phyloP scores from a whole-genome alignment of 1,284 basidiomycete species.

The Papiliotrema laurentii region DNA sequence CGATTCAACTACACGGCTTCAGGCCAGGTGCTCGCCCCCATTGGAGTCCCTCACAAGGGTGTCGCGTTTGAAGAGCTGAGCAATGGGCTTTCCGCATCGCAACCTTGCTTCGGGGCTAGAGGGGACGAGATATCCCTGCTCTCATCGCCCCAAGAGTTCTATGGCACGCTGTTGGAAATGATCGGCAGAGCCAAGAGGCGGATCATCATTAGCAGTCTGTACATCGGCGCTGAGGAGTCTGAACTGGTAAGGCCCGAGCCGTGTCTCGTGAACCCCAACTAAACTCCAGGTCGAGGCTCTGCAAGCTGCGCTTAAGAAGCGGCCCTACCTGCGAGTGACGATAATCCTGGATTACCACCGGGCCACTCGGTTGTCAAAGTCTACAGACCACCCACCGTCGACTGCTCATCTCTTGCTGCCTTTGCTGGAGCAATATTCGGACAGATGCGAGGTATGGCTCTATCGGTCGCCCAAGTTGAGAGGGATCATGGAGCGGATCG shows the following conservation, averaged over 20 bases:
- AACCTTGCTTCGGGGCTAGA: constrained; percentile 49
- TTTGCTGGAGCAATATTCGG: constrained; percentile 65
- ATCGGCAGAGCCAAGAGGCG: constrained; percentile 65
- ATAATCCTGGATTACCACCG: constrained; percentile 85
- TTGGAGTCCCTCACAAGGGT: constrained; percentile 17
- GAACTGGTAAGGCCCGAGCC: constrained; percentile 56
- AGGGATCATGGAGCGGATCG: constrained; percentile 65
- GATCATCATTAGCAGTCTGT: constrained; percentile 81
- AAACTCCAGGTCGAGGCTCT: constrained; percentile 62
- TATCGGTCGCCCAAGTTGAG: constrained; percentile 82
- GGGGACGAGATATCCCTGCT: constrained; percentile 48
- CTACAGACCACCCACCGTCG: constrained; percentile 46
- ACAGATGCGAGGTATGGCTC: constrained; percentile 69
- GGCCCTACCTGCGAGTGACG: constrained; percentile 62
- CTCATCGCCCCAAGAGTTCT: constrained; percentile 48
- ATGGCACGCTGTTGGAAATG: constrained; percentile 54
- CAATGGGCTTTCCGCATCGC: constrained; percentile 20
- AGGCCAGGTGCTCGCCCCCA: too few species aligned
- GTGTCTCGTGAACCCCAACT: too few species aligned
- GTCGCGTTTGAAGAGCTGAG: constrained; percentile 30
- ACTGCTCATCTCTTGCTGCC: constrained; percentile 71
- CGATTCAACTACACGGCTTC: not conserved
- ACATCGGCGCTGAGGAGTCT: constrained; percentile 67
- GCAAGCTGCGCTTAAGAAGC: constrained; percentile 57
- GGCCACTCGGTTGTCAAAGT: constrained; percentile 68